A percentile compares a stretch with the other conserved stretches of the same genome.
These are phyloP conservation scores for Talinum fruticosum DNA, from an alignment of 148 eudicot species.

Conservation along the genomic window DNA sequence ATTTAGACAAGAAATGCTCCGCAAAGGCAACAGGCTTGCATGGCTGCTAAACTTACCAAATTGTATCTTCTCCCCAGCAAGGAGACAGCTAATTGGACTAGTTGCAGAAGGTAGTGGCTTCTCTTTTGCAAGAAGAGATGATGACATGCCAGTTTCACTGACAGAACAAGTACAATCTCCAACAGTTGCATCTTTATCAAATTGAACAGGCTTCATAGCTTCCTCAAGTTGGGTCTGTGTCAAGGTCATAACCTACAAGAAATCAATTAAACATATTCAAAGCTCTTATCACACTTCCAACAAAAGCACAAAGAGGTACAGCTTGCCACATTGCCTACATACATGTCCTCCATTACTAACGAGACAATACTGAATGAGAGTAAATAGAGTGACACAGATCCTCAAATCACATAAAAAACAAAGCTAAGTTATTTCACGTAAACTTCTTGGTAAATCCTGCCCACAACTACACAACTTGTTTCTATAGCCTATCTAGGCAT, in stretches of 20 bases:
- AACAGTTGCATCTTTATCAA: slow-evolving; percentile 44
- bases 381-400: neutral
- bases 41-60: slow-evolving; percentile 55
- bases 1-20: slow-evolving; percentile 15
- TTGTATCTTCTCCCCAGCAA: slow-evolving; percentile 97
- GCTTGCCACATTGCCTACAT: neutral
- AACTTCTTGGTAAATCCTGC: neutral
- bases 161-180: slow-evolving; percentile 43
- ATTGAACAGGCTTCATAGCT: slow-evolving; percentile 77
- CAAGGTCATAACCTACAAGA: slow-evolving; percentile 73
- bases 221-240: slow-evolving; percentile 87
- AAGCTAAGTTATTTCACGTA: neutral
- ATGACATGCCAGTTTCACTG: slow-evolving; percentile 46
- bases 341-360: neutral
- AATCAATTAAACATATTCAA: slow-evolving; percentile 13
- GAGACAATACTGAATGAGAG: neutral
- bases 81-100: slow-evolving; percentile 81
- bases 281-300: neutral
- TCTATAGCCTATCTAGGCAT: neutral
- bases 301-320: neutral
- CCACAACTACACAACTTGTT: neutral
- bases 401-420: slow-evolving; percentile 8
- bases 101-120: slow-evolving; percentile 53
- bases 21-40: neutral
- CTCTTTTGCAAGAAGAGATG: slow-evolving; percentile 56